Evolutionary conservation across 768 basidiomycete species (phyloP).

Genomic region (Kwoniella pini): DNA sequence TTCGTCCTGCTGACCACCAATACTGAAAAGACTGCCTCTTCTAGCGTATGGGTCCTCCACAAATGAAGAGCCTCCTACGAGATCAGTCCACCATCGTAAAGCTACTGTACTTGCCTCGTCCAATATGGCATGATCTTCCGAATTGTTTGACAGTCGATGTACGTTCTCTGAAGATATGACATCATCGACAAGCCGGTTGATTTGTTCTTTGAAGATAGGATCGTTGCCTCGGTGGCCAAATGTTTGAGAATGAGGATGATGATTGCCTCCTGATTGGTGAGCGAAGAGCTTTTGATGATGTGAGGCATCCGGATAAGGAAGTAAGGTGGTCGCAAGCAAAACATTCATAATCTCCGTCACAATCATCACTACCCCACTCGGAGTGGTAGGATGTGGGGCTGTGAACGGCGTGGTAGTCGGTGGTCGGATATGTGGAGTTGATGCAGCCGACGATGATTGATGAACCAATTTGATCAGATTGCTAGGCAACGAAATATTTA

Average conservation of each 20-base stretch:
- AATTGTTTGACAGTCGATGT: neutral
- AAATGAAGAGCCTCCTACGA: slow-evolving; percentile 15
- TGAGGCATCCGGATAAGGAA: slow-evolving; percentile 13
- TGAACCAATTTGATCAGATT: slow-evolving; percentile 39
- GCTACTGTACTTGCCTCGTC: slow-evolving; percentile 22
- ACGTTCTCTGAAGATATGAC: neutral
- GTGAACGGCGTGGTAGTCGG: slow-evolving; percentile 13
- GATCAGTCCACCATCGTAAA: slow-evolving; percentile 43
- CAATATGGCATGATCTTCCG: slow-evolving; percentile 20
- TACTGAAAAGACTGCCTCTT: slow-evolving; percentile 29
- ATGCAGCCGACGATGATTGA: slow-evolving; percentile 25
- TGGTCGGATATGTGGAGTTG: slow-evolving; percentile 18
- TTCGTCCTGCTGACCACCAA: slow-evolving; percentile 35
- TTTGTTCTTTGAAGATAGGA: slow-evolving; percentile 6
- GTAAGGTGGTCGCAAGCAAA: slow-evolving; percentile 29
- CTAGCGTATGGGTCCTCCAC: slow-evolving; percentile 12
- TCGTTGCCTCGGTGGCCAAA: slow-evolving; percentile 10
- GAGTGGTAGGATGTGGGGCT: slow-evolving; percentile 33
- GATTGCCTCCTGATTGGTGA: slow-evolving; percentile 3
- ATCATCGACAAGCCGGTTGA: slow-evolving; percentile 5
- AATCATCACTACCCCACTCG: slow-evolving; percentile 31
- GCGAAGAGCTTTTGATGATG: slow-evolving; percentile 23
- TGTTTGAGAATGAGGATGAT: slow-evolving; percentile 2
- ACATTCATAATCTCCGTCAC: slow-evolving; percentile 37
- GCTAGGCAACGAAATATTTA: slow-evolving; percentile 27